phyloP scores from a whole-genome alignment of 2,329 filamentous ascomycete species.

The Alternaria arbusti region DNA sequence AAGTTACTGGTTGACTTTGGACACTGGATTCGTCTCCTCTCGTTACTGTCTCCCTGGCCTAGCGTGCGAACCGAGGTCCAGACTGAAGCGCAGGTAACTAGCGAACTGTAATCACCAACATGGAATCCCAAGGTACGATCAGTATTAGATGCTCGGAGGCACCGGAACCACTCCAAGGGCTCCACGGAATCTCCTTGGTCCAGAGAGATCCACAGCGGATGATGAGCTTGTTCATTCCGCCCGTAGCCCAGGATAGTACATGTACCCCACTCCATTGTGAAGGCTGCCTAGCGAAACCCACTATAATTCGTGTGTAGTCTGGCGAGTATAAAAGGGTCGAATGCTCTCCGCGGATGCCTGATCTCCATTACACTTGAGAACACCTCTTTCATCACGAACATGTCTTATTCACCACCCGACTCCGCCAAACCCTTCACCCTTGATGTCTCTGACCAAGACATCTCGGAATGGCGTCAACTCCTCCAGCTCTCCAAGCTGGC shows the following conservation, averaged over 20 bases:
- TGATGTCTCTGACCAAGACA: conserved; percentile 38
- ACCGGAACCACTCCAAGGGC: background rate
- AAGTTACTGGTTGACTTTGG: background rate
- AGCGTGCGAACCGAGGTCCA: background rate
- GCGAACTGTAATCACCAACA: background rate
- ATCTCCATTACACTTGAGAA: background rate
- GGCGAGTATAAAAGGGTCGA: background rate
- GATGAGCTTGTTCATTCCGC: background rate
- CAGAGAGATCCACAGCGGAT: background rate
- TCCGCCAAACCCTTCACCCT: conserved; percentile 44
- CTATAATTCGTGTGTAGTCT: background rate
- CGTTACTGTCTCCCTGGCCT: background rate
- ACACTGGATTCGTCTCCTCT: background rate
- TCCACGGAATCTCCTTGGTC: background rate
- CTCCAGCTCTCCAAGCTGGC: conserved; percentile 43
- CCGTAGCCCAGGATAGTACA: background rate
- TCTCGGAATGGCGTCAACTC: conserved; percentile 46
- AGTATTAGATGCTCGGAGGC: background rate
- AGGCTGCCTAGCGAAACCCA: background rate
- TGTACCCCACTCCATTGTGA: background rate
- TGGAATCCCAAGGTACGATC: background rate
- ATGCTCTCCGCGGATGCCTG: background rate
- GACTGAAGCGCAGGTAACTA: background rate
- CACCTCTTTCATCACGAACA: conserved; percentile 11
- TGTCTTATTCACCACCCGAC: conserved; percentile 42